Conservation (phyloP, 169 alveolate genomes). For the Eimeria sp. region DNA sequence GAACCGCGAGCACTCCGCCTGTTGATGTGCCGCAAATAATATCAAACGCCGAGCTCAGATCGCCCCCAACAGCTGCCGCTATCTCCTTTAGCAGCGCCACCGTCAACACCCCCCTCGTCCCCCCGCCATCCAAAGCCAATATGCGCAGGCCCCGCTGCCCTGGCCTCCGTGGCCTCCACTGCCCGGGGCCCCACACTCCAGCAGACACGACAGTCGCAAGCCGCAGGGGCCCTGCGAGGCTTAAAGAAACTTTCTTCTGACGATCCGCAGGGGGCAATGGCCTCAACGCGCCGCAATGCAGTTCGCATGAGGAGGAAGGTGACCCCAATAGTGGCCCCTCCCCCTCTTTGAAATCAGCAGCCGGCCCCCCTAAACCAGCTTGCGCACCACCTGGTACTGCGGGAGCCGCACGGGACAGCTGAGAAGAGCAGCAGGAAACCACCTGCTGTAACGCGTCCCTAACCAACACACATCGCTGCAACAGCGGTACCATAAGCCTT, state of each 20-base stretch:
- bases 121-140: slow-evolving; percentile 93
- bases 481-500: background rate
- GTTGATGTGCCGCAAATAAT: slow-evolving; percentile 93
- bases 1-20: slow-evolving; percentile 91
- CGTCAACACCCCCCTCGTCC: slow-evolving; percentile 92
- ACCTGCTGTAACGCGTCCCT: background rate
- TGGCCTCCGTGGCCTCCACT: slow-evolving; percentile 81
- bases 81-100: slow-evolving; percentile 88
- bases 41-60: slow-evolving; percentile 91
- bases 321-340: background rate
- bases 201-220: slow-evolving; percentile 71
- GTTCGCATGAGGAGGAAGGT: background rate
- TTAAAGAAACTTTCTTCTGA: slow-evolving; percentile 11
- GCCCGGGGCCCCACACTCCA: slow-evolving; percentile 73
- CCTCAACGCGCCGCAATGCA: background rate
- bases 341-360: background rate
- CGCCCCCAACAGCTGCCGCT: slow-evolving; percentile 81
- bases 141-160: slow-evolving; percentile 89
- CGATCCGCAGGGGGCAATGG: slow-evolving; percentile 20
- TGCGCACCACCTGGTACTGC: background rate
- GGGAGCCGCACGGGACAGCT: background rate
- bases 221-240: slow-evolving; percentile 71
- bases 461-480: background rate
- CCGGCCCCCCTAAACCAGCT: no score
- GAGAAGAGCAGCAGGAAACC: slow-evolving; percentile 9